Conservation (phyloP, 1,284 basidiomycete species). For the Microstroma glucosiphilum region DNA sequence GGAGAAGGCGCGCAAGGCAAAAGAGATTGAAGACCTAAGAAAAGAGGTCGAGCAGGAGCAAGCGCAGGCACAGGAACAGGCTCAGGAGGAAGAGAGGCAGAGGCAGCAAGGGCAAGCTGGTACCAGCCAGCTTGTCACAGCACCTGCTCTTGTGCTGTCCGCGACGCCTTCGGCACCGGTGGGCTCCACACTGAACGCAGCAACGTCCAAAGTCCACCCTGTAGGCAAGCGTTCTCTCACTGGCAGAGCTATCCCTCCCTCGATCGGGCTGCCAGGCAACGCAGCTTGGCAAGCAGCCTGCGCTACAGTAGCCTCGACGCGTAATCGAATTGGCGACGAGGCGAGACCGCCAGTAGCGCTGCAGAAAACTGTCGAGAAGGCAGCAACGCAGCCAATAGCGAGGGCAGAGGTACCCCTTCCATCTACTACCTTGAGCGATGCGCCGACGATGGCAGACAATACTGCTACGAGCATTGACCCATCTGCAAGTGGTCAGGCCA, state of each 20-base stretch:
- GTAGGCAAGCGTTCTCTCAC: background rate
- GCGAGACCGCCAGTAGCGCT: too few relatives aligned
- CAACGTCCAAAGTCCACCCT: too few relatives aligned
- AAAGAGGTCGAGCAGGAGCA: background rate
- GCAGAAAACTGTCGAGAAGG: too few relatives aligned
- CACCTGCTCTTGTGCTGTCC: background rate
- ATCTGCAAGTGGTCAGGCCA: too few relatives aligned
- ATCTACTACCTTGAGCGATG: too few relatives aligned
- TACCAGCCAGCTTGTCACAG: background rate
- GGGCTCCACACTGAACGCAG: background rate
- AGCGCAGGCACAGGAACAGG: background rate
- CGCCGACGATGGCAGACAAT: too few relatives aligned
- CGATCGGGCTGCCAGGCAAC: slow-evolving; percentile 1
- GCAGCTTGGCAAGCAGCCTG: slow-evolving; percentile 13
- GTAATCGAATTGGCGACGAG: slow-evolving; percentile 9
- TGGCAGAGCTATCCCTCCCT: slow-evolving; percentile 8
- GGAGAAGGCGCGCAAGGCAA: slow-evolving; percentile 9
- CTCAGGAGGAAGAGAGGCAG: background rate
- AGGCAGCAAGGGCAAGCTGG: background rate
- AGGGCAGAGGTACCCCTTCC: too few relatives aligned
- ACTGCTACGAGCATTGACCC: too few relatives aligned
- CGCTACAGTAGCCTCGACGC: slow-evolving; percentile 12
- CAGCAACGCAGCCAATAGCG: too few relatives aligned
- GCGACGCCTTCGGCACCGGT: background rate
- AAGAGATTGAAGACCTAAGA: background rate